phyloP scores from a whole-genome alignment of 202 grass and related monocot genomes.

The Elaeis oleifera region DNA sequence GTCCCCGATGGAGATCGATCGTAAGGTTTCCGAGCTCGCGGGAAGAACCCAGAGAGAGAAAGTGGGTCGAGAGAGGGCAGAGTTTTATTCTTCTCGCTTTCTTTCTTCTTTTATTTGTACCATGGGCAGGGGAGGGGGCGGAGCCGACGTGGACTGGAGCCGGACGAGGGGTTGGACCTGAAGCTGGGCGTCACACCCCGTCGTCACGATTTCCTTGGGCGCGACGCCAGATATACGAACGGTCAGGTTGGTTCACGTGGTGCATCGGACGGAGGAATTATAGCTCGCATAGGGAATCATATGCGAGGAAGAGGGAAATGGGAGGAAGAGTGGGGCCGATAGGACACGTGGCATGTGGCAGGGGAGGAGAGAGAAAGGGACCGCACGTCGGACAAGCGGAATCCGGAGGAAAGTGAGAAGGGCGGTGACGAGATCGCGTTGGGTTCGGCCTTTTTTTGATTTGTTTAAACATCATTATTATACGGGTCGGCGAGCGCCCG shows the following conservation, averaged over 20 bases:
- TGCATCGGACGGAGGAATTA: conserved; percentile 15
- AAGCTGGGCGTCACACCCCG: neutral
- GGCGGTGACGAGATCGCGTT: no score
- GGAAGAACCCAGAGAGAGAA: neutral
- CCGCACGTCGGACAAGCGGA: conserved; percentile 19
- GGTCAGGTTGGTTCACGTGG: neutral
- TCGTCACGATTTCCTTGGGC: conserved; percentile 2
- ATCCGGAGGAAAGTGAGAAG: no score
- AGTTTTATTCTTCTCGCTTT: neutral
- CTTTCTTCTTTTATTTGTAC: neutral
- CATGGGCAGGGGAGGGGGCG: neutral
- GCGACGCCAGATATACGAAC: neutral
- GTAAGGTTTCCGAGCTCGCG: neutral
- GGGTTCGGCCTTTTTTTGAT: no score
- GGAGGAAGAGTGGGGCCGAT: neutral
- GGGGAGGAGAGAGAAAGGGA: conserved; percentile 25
- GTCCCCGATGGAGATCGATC: conserved; percentile 3
- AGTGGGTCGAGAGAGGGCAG: conserved; percentile 15
- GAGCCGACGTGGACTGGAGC: conserved; percentile 19
- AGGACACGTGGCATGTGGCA: conserved; percentile 27
- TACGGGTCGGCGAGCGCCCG: no score
- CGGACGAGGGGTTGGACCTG: conserved; percentile 12
- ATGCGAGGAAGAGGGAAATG: neutral
- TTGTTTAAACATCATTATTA: no score
- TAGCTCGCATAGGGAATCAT: neutral